Conservation (phyloP, 306 rosid genomes). For the Prunus armeniaca region DNA sequence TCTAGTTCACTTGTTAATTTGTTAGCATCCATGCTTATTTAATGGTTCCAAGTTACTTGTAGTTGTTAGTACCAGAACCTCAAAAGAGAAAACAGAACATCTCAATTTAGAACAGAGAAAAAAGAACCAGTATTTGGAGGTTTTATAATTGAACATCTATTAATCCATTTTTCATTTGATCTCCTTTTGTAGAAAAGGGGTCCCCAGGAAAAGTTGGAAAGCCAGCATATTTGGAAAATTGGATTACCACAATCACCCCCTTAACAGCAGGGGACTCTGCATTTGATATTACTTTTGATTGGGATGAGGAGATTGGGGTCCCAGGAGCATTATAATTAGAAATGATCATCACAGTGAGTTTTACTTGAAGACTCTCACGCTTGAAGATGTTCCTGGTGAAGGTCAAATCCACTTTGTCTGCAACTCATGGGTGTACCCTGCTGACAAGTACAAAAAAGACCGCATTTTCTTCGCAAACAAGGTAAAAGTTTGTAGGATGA, state of each 20-base stretch:
- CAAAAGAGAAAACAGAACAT: background rate
- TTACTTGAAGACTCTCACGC: conserved; percentile 58
- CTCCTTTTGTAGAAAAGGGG: conserved; percentile 39
- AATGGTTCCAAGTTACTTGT: background rate
- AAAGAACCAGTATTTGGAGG: background rate
- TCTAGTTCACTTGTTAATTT: background rate
- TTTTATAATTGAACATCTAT: background rate
- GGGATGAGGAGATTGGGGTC: conserved; percentile 54
- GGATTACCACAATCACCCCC: conserved; percentile 47
- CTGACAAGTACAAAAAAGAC: conserved; percentile 47
- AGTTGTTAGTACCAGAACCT: background rate
- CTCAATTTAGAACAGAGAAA: background rate
- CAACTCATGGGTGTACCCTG: conserved; percentile 89
- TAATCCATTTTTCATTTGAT: background rate
- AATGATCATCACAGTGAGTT: conserved; percentile 71
- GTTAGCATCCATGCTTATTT: background rate
- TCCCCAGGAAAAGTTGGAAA: conserved; percentile 57
- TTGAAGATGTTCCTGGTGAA: conserved; percentile 66
- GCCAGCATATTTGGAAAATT: conserved; percentile 53
- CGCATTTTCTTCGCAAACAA: conserved; percentile 79
- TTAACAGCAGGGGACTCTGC: conserved; percentile 55
- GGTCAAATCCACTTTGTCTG: conserved; percentile 66
- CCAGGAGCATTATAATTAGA: conserved; percentile 69
- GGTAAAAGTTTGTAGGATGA: conserved; percentile 26
- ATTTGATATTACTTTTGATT: conserved; percentile 54